Evolutionary conservation across 176 grass and related monocot genomes (phyloP), one percentile per base, ranked within the genome.

Genomic region (Oryza officinalis): DNA sequence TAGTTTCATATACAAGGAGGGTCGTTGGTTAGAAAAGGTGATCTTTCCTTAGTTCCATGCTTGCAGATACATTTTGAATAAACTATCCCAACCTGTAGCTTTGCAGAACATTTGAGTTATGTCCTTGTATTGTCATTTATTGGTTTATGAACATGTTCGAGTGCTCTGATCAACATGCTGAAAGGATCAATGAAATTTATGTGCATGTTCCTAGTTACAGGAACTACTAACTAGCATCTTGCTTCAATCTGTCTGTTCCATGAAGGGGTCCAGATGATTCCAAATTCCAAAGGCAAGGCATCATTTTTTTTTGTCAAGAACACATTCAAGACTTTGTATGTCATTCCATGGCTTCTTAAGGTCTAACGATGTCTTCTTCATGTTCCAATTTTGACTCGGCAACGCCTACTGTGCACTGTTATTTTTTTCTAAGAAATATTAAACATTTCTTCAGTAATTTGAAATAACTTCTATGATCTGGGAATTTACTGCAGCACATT

Each of bases 121-220:
- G 41, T 37, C 27, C 40, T 67, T 66, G 43, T 66, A 26, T 26
- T 41, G 40, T 67, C 27, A 66, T 4, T 9, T 38, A 49, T 38
- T 28, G 50, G 22, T 52, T 50, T 75, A 74, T 83, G 71, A 66
- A 75, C 27, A 41, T 82, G 41, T 59, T 83, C 33, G 28, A 66
- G 32, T 66, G 46, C 49, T 50, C 27, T 67, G 20, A 45, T 75
- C 13, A 47, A 67, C 13, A 3, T 13, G n/a, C 68, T 74, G 8
- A 50, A 66, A 25, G 57, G 41, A 67, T 84, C 61, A 87, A 12
- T 44, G 46, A 45, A 33, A 26, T 10, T 23, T 65, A 8, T 66
- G 10, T 10, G 3, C 5, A 10, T 40, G 50, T 74, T 65, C 41
- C 65, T 75, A 75, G 44, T 46, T 86, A 30, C 2, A 23, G 57